These are phyloP conservation scores for Aureobasidium sp. DNA, from an alignment of 2,329 filamentous ascomycete species.

Conservation along the genomic window DNA sequence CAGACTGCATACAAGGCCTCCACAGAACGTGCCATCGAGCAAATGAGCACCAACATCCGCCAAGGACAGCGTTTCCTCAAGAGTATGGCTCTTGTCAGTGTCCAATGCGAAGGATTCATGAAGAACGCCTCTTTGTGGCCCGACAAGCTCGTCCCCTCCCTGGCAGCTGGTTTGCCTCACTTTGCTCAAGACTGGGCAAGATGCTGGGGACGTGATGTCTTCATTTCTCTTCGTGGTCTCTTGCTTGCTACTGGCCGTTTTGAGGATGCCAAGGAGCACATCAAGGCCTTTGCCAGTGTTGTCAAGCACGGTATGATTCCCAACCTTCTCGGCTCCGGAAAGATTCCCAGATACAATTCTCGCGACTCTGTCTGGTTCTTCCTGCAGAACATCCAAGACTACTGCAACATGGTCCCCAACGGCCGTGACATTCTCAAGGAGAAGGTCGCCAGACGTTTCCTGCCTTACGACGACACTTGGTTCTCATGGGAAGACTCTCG, in stretches of 20 bases:
- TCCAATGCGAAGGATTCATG: constrained; percentile 83
- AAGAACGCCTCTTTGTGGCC: constrained; percentile 90
- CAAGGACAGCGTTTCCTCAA: constrained; percentile 85
- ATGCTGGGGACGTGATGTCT: constrained; percentile 96
- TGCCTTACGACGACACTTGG: constrained; percentile 94
- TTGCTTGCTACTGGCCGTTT: constrained; percentile 85
- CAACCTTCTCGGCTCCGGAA: constrained; percentile 81
- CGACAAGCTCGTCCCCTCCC: constrained; percentile 70
- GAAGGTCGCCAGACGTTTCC: constrained; percentile 73
- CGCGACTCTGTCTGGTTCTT: constrained; percentile 98
- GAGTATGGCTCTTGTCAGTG: constrained; percentile 80
- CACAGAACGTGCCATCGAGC: constrained; percentile 66
- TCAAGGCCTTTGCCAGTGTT: constrained; percentile 88
- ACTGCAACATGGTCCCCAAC: constrained; percentile 71
- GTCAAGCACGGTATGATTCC: constrained; percentile 98
- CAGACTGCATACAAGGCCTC: constrained; percentile 83
- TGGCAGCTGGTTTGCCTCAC: constrained; percentile 89
- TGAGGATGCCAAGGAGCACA: constrained; percentile 85
- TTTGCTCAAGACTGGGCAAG: constrained; percentile 91
- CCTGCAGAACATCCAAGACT: constrained; percentile 92
- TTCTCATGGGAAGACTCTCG: constrained; percentile 74
- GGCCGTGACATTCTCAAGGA: constrained; percentile 68
- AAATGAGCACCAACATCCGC: constrained; percentile 71
- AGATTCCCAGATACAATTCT: constrained; percentile 85
- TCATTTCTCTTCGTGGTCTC: constrained; percentile 90